Percentiles rank a stretch among this genome's conserved stretches.
These are phyloP conservation scores for Pestalotiopsis sp. DNA, from an alignment of 2,329 filamentous ascomycete species.

Conservation along the genomic window DNA sequence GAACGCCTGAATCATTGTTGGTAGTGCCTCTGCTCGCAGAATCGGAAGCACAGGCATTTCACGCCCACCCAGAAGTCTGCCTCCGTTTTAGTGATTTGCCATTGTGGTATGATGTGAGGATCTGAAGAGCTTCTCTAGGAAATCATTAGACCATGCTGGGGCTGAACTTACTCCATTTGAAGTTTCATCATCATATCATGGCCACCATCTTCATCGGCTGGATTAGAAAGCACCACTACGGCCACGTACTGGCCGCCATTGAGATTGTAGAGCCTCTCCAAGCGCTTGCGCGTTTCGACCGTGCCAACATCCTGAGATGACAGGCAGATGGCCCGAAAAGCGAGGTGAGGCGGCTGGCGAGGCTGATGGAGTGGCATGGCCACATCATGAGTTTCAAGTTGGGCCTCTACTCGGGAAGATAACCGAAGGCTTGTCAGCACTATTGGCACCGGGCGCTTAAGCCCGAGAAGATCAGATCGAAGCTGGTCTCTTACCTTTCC, in stretches of 20 bases:
- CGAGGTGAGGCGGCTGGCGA: constrained; percentile 15
- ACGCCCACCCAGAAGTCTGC: constrained; percentile 35
- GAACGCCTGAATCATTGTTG: constrained; percentile 41
- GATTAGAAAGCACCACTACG: constrained; percentile 47
- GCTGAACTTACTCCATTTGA: constrained; percentile 43
- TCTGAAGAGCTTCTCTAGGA: neutral
- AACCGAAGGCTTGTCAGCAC: neutral
- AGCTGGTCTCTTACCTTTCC: constrained; percentile 28
- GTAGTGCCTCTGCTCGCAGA: constrained; percentile 35
- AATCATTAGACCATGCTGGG: neutral
- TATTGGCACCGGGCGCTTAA: constrained; percentile 5
- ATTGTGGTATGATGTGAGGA: neutral
- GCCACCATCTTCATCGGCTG: constrained; percentile 26
- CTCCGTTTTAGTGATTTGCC: constrained; percentile 14
- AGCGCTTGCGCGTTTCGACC: constrained; percentile 30
- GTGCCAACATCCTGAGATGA: constrained; percentile 37
- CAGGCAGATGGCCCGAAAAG: constrained; percentile 44
- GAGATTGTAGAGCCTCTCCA: constrained; percentile 43
- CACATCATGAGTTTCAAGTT: constrained; percentile 47
- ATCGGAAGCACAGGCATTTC: constrained; percentile 47
- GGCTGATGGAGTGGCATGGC: constrained; percentile 37
- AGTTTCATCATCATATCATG: constrained; percentile 42
- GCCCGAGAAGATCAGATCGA: neutral
- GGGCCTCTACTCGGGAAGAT: constrained; percentile 35
- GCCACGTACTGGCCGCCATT: constrained; percentile 42